phyloP scores from a whole-genome alignment of 805 yeast species.

The Metschnikowia reukaufii region DNA sequence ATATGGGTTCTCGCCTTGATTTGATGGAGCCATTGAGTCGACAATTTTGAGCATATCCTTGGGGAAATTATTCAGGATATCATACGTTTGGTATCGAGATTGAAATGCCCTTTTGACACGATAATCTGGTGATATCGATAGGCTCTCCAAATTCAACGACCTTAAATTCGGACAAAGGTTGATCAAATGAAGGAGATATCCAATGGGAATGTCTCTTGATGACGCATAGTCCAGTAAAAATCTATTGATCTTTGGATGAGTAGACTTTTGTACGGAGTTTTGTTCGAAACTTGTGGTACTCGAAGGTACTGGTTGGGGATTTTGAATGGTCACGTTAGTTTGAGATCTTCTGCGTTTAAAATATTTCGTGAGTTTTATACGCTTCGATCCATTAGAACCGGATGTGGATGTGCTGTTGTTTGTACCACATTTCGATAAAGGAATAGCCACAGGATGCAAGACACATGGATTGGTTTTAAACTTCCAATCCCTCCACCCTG shows the following conservation, averaged over 20 bases:
- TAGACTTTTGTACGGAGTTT: neutral
- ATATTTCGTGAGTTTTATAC: slow-evolving; percentile 18
- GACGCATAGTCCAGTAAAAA: slow-evolving; percentile 61
- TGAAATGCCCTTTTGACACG: slow-evolving; percentile 41
- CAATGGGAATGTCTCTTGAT: slow-evolving; percentile 77
- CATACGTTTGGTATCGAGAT: slow-evolving; percentile 39
- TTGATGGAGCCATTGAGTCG: slow-evolving; percentile 21
- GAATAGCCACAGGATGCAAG: slow-evolving; percentile 23
- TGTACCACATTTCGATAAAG: slow-evolving; percentile 17
- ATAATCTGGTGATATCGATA: slow-evolving; percentile 69
- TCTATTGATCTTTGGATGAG: slow-evolving; percentile 59
- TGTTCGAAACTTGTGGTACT: slow-evolving; percentile 19
- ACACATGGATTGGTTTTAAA: slow-evolving; percentile 64
- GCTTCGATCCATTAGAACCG: slow-evolving; percentile 1
- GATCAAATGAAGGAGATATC: slow-evolving; percentile 67
- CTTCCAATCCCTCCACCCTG: slow-evolving; percentile 95
- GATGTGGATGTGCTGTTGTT: slow-evolving; percentile 1
- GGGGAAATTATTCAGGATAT: slow-evolving; percentile 39
- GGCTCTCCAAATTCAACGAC: slow-evolving; percentile 54
- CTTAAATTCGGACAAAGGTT: slow-evolving; percentile 64
- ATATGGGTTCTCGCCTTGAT: neutral
- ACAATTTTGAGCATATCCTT: slow-evolving; percentile 28
- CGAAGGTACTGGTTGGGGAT: slow-evolving; percentile 14
- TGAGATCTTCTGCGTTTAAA: slow-evolving; percentile 18
- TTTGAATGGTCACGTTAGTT: slow-evolving; percentile 16